Evolutionary conservation across 208 protist genomes (phyloP), one percentile per base, ranked within the genome.

Genomic region (Leishmania tropica): DNA sequence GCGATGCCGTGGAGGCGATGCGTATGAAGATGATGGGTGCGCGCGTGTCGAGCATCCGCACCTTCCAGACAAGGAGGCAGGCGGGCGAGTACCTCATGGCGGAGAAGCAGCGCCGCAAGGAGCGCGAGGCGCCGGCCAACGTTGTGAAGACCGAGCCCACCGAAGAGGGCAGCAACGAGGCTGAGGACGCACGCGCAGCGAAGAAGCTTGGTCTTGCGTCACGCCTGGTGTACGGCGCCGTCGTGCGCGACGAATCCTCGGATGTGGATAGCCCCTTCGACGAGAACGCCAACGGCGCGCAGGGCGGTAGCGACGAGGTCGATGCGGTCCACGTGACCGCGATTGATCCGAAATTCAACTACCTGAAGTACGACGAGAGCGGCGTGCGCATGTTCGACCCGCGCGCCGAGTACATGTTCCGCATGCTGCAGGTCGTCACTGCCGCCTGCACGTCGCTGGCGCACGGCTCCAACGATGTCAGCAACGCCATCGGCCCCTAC

Each of bases 391-490:
- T 87, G 58, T 91, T 87, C 73, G 91, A 94, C 80, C 80, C 84
- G 53, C 91, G 89, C 47, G 87, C 86, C 40, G 89, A 95, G 85
- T 88, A 90, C 77, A 81, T 92, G 76, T 96, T 94, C 80, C 89
- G 89, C 72, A 83, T 88, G 71, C 86, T 95, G 54, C 90, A 94
- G 76, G 72, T 95, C 21, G 84, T 94, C 80, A 95, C 92, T 48
- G 90, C 92, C 31, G 79, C 85, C 56, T 94, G 89, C 81, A 87
- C 88, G 31, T 93, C 90, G 40, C 83, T 94, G 73, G 92, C 92
- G 48, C 90, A 95, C 84, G 92, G 92, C 65, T 81, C 84, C 68
- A 93, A 85, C 83, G 92, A 95, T 80, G 91, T 95, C 80, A 94
- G 90, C 79, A 95, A 95, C 85, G 74, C 89, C 67, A 81, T 93